These are phyloP conservation scores for Diaporthe aspalathi DNA, from an alignment of 2,329 filamentous ascomycete species.

Conservation along the genomic window DNA sequence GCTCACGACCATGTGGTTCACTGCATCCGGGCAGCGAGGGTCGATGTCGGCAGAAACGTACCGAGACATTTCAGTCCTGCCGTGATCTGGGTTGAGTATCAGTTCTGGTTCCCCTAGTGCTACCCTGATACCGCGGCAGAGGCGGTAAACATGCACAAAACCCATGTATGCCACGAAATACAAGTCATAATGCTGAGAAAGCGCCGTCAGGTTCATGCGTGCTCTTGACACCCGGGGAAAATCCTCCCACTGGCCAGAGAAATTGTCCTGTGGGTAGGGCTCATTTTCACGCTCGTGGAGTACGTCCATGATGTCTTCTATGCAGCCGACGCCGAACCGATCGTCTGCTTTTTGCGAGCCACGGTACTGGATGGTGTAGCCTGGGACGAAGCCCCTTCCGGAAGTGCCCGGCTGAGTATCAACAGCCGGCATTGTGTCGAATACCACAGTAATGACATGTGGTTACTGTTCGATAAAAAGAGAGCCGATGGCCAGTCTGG, in stretches of 20 bases:
- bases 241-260: conserved; percentile 37
- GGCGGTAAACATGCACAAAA: conserved; percentile 66
- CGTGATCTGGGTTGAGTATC: conserved; percentile 51
- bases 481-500: not conserved
- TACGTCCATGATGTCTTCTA: conserved; percentile 19
- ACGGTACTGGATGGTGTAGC: conserved; percentile 20
- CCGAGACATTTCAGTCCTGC: conserved; percentile 31
- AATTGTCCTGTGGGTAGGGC: conserved; percentile 21
- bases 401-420: not conserved
- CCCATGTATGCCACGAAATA: conserved; percentile 71
- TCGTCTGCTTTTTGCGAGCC: conserved; percentile 31
- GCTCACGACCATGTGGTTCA: conserved; percentile 77
- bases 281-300: conserved; percentile 16
- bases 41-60: conserved; percentile 44
- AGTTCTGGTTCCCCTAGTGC: conserved; percentile 63
- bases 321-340: conserved; percentile 9
- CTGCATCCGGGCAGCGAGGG: conserved; percentile 63
- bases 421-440: conserved; percentile 9
- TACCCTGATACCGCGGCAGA: conserved; percentile 59
- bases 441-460: not conserved
- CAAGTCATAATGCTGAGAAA: conserved; percentile 70
- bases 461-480: not conserved
- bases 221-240: conserved; percentile 46
- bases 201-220: conserved; percentile 67
- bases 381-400: conserved; percentile 28